Percentiles rank a stretch among this genome's conserved stretches.
These are phyloP conservation scores for Geosmithia morbida DNA, from an alignment of 2,329 filamentous ascomycete species.

Conservation along the genomic window DNA sequence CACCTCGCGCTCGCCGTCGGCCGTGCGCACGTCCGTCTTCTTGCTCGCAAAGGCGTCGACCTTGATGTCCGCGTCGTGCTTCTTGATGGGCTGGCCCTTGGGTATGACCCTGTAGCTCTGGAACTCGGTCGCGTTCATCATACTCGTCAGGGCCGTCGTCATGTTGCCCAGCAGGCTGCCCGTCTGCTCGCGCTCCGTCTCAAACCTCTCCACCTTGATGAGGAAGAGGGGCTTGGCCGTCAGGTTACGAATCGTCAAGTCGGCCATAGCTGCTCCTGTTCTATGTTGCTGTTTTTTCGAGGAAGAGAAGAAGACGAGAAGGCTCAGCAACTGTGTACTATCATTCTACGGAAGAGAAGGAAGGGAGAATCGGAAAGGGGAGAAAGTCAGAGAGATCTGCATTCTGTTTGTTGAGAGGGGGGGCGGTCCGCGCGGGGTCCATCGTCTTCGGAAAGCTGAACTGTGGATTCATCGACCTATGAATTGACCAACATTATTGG, in stretches of 20 bases:
- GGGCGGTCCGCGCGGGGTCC: background rate
- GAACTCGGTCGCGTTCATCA: slow-evolving; percentile 26
- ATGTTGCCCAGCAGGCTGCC: slow-evolving; percentile 29
- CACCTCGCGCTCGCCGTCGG: slow-evolving; percentile 44
- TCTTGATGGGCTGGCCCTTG: slow-evolving; percentile 45
- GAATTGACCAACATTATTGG: background rate
- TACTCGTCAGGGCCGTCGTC: slow-evolving; percentile 24
- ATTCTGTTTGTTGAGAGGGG: background rate
- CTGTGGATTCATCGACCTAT: background rate
- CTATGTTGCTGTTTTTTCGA: background rate
- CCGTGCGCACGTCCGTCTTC: slow-evolving; percentile 38
- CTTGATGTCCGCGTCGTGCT: slow-evolving; percentile 45
- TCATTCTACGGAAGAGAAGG: background rate
- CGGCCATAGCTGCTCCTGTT: slow-evolving; percentile 21
- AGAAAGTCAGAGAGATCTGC: background rate
- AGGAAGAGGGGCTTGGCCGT: slow-evolving; percentile 61
- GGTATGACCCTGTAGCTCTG: slow-evolving; percentile 16
- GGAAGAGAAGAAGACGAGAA: background rate
- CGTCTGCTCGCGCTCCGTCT: slow-evolving; percentile 27
- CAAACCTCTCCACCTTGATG: slow-evolving; percentile 59
- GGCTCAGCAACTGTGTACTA: too few species aligned
- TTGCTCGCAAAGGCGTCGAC: slow-evolving; percentile 55
- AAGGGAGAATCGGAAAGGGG: background rate
- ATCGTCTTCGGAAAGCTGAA: background rate
- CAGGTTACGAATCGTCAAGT: slow-evolving; percentile 68